Conservation (phyloP, 129 eudicot genomes). For the Oenanthe sinensis region DNA sequence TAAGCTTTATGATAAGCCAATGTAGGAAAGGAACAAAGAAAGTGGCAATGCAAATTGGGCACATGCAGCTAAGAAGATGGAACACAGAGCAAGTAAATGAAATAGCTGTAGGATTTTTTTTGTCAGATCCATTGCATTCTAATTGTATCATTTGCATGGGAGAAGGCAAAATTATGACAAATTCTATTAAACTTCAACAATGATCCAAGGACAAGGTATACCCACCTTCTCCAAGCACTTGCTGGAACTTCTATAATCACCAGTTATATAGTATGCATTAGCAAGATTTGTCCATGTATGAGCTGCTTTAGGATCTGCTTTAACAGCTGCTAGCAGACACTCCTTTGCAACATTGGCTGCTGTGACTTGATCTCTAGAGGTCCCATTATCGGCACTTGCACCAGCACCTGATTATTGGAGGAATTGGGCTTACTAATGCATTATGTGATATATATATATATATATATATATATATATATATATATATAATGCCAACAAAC, state of each 20-base stretch:
- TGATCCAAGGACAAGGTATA: conserved; percentile 10
- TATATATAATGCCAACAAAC: background rate
- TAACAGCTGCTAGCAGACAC: conserved; percentile 77
- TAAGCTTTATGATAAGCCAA: background rate
- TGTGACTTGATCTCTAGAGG: conserved; percentile 45
- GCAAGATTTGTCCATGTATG: conserved; percentile 92
- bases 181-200: background rate
- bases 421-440: conserved; percentile 1
- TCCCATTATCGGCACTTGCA: conserved; percentile 56
- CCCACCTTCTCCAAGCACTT: conserved; percentile 92
- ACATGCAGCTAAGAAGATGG: background rate
- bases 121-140: background rate
- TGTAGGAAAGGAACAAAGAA: background rate
- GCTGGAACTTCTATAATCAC: conserved; percentile 69
- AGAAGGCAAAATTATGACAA: background rate
- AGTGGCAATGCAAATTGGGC: background rate
- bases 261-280: conserved; percentile 68
- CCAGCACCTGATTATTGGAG: conserved; percentile 58
- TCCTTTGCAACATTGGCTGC: conserved; percentile 80
- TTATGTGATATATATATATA: background rate
- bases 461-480: background rate
- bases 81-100: background rate
- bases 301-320: conserved; percentile 72
- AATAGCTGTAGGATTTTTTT: background rate
- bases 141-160: background rate